Evolutionary conservation across 257 asterid genomes (phyloP).

Genomic region (Solanum sejunctum): DNA sequence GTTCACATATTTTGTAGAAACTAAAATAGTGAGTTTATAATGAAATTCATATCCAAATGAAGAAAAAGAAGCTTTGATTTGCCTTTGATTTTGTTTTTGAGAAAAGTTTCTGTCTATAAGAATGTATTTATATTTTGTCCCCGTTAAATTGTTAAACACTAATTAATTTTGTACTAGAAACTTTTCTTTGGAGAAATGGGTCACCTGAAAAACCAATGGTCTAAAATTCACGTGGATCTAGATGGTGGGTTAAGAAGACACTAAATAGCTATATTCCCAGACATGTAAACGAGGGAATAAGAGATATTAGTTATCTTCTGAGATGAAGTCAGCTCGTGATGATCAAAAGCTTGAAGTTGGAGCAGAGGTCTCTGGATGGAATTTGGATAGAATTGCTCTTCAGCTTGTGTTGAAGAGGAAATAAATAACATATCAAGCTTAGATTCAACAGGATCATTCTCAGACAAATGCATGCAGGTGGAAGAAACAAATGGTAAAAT

Average conservation of each 20-base stretch:
- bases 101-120: background rate
- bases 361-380: background rate
- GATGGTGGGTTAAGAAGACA: slow-evolving; percentile 11
- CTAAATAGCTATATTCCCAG: slow-evolving; percentile 8
- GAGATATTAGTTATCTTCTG: background rate
- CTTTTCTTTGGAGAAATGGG: slow-evolving; percentile 17
- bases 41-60: no score
- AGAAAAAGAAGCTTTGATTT: no score
- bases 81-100: background rate
- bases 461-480: background rate
- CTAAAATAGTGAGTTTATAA: no score
- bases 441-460: background rate
- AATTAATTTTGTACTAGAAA: background rate
- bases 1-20: no score
- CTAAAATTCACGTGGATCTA: slow-evolving; percentile 19
- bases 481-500: background rate
- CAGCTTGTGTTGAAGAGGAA: background rate
- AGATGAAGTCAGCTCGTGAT: background rate
- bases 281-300: background rate
- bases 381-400: background rate
- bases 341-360: background rate
- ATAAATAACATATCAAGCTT: background rate
- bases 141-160: background rate
- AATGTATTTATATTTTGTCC: background rate
- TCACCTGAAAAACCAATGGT: slow-evolving; percentile 20